Conservation (phyloP, 441 rosid species). For the Euphorbia celastroides region DNA sequence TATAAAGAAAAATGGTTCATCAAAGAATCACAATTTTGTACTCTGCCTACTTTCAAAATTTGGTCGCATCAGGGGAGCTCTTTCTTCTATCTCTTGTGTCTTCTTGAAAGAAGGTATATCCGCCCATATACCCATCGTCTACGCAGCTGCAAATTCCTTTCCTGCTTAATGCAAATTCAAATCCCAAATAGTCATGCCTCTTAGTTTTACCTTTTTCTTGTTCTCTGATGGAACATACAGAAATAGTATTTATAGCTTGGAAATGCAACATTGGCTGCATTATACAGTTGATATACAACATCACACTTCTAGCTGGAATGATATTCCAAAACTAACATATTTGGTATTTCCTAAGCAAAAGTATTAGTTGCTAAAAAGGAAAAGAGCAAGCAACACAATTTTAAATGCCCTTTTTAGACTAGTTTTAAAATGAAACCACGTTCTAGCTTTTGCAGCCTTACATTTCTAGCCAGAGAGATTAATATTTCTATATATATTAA, state of each 20-base stretch:
- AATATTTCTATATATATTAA: not conserved
- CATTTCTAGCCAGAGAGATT: not conserved
- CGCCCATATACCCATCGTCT: slow-evolving; percentile 88
- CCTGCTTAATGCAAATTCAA: slow-evolving; percentile 32
- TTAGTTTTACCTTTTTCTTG: not conserved
- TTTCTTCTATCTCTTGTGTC: slow-evolving; percentile 40
- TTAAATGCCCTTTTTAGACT: not conserved
- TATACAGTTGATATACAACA: not conserved
- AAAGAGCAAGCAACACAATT: not conserved
- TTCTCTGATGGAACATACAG: not conserved
- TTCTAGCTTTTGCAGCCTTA: not conserved
- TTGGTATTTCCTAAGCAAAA: too few species aligned
- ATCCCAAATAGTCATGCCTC: not conserved
- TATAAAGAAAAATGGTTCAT: not conserved
- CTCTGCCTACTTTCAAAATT: not conserved
- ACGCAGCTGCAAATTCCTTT: slow-evolving; percentile 44
- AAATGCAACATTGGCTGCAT: not conserved
- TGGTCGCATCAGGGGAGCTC: not conserved
- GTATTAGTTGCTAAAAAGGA: not conserved
- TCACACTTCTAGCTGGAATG: not conserved
- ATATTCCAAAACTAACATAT: too few species aligned
- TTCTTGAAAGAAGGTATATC: slow-evolving; percentile 65
- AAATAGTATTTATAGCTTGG: not conserved
- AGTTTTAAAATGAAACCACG: not conserved
- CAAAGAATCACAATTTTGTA: slow-evolving; percentile 26